Base-by-base conservation (phyloP, 441 rosid species). In the Pelargonium australe region DNA sequence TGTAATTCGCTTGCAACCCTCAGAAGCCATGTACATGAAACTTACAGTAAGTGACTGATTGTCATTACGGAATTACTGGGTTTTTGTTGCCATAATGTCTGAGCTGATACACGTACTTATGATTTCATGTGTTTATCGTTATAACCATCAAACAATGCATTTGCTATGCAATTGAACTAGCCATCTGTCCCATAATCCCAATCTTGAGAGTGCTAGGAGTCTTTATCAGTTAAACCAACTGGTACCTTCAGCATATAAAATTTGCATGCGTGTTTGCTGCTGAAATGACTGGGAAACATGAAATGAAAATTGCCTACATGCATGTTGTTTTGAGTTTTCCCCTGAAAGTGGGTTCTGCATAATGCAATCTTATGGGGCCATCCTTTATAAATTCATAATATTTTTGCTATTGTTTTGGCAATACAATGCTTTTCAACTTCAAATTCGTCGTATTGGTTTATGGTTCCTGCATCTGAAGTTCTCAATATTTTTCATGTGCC, bases 21-120 rank as follows among this genome's bases (percentile, higher is more conserved):
- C 84, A 2, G 99, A 95, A 84, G 93, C 95, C 69, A 88, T 95
- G 63, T 92, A 92, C 87, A 90, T 92, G 99, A 95, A 95, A 81
- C 89, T 95, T 76, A 89, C 93, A 34, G 98, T 95, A 80, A 75
- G 96, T 81, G 17, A 19, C 16, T 64, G 43, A 40, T 63, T 75
- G 23, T 68, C 51, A 64, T 41, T 4, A 34, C 61, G 58, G 53
- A 45, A 61, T 55, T 23, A 49, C 65, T 63, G 25, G 40, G 51
- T 64, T 25, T 23, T 53, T 57, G 16, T 49, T 34, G 44, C 44
- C 51, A 45, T 10, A 45, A 10, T n/a, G 2, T 13, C 10, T 57
- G 64, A 37, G 28, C 51, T 45, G 13, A 9, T 45, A 45, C 51
- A 45, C 51, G 0, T 45, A 45, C 51, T 45, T 10, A 34, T 45